phyloP scores from a whole-genome alignment of 768 basidiomycete genomes.

The Pleurotus djamor region DNA sequence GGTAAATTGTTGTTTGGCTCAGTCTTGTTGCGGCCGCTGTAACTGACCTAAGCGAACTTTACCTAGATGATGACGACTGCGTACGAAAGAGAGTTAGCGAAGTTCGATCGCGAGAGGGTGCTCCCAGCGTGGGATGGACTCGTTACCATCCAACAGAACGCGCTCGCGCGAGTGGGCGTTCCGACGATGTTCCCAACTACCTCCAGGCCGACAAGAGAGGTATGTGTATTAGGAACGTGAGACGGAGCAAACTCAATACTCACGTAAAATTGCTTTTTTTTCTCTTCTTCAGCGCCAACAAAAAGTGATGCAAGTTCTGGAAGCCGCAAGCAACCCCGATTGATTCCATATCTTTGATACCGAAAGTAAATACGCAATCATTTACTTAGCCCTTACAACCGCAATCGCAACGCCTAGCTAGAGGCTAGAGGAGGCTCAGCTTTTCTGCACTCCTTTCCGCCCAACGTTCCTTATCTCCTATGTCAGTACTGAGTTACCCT shows the following conservation, averaged over 20 bases:
- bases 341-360: background rate
- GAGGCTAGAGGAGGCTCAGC: too few relatives aligned
- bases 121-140: conserved; percentile 78
- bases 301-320: conserved; percentile 66
- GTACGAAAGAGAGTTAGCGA: conserved; percentile 61
- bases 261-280: background rate
- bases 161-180: conserved; percentile 57
- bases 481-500: too few relatives aligned
- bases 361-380: too few relatives aligned
- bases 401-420: too few relatives aligned
- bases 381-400: too few relatives aligned
- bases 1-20: conserved; percentile 30
- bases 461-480: too few relatives aligned
- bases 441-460: too few relatives aligned
- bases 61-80: conserved; percentile 68
- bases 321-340: conserved; percentile 29
- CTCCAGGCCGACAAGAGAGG: conserved; percentile 52
- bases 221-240: conserved; percentile 22
- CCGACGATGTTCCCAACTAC: conserved; percentile 70
- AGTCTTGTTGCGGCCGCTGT: background rate
- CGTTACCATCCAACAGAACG: conserved; percentile 65
- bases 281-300: conserved; percentile 54
- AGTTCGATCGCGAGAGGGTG: conserved; percentile 69
- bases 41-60: background rate
- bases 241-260: background rate